phyloP scores from a whole-genome alignment of 2,329 filamentous ascomycete genomes.

The Phialophora tarda region DNA sequence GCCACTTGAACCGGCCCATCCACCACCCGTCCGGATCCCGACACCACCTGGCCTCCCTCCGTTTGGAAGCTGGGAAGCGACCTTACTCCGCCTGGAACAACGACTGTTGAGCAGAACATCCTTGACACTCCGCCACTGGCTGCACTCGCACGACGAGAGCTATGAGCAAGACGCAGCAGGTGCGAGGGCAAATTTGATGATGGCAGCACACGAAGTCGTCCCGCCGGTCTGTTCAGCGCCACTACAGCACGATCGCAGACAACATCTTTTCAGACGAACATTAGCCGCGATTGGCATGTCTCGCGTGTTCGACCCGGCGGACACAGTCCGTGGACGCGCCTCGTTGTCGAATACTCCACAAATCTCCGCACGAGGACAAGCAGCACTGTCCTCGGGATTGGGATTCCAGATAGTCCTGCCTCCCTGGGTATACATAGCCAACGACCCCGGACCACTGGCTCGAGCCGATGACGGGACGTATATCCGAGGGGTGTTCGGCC shows the following conservation, averaged over 20 bases:
- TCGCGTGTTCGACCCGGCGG: constrained; percentile 36
- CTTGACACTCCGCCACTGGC: constrained; percentile 19
- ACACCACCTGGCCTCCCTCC: constrained; percentile 54
- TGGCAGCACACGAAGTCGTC: neutral
- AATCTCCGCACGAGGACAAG: neutral
- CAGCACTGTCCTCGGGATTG: neutral
- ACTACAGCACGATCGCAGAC: constrained; percentile 3
- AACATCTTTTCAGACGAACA: constrained; percentile 39
- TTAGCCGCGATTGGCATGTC: constrained; percentile 46
- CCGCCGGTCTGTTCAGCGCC: constrained; percentile 4
- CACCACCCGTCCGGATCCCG: constrained; percentile 47
- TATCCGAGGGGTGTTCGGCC: constrained; percentile 49
- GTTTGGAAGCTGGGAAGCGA: constrained; percentile 50
- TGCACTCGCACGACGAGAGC: constrained; percentile 17
- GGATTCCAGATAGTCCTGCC: constrained; percentile 16
- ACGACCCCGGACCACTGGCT: constrained; percentile 42
- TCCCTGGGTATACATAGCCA: constrained; percentile 28
- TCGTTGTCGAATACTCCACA: constrained; percentile 12
- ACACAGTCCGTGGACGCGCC: constrained; percentile 13
- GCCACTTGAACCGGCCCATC: constrained; percentile 36
- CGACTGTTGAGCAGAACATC: constrained; percentile 10
- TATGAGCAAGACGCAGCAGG: constrained; percentile 8
- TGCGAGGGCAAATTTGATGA: neutral
- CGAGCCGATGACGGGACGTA: constrained; percentile 50
- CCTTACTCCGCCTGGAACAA: constrained; percentile 37